Evolutionary conservation across 495 filamentous ascomycete genomes (phyloP).

Genomic region (Ascodesmis nigricans): DNA sequence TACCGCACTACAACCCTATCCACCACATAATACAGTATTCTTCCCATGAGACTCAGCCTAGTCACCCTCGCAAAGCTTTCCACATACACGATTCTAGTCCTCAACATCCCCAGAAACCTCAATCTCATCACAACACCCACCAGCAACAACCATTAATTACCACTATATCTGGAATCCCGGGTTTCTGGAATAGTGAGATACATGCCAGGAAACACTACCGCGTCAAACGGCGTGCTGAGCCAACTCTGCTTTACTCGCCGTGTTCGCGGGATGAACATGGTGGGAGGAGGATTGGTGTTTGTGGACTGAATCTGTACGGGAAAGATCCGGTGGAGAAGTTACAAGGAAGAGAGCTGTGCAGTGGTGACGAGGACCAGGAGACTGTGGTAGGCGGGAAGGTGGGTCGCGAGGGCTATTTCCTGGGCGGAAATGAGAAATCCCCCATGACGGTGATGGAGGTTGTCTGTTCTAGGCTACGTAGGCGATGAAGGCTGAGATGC

Average conservation of each 20-base stretch:
- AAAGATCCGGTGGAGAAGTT: too few species aligned
- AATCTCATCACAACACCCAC: constrained; percentile 29
- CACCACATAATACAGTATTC: constrained; percentile 37
- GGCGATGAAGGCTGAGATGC: too few species aligned
- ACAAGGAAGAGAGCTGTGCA: too few species aligned
- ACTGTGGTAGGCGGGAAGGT: too few species aligned
- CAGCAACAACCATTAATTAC: constrained; percentile 75
- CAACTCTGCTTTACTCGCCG: constrained; percentile 43
- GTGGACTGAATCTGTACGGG: too few species aligned
- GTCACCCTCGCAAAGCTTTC: constrained; percentile 78
- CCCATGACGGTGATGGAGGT: too few species aligned
- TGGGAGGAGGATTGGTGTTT: too few species aligned
- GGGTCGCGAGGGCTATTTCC: too few species aligned
- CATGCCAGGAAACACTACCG: constrained; percentile 14
- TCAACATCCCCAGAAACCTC: constrained; percentile 22
- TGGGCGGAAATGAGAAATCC: too few species aligned
- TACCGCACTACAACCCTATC: constrained; percentile 61
- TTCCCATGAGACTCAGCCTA: constrained; percentile 59
- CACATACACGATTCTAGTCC: constrained; percentile 56
- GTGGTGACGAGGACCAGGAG: too few species aligned
- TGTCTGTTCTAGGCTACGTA: too few species aligned
- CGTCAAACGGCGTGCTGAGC: constrained; percentile 30
- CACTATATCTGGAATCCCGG: constrained; percentile 43
- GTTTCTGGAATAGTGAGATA: constrained; percentile 6
- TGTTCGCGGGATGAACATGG: constrained; percentile 42